phyloP scores from a whole-genome alignment of 2,329 filamentous ascomycete genomes.

The Arthroderma sp. region DNA sequence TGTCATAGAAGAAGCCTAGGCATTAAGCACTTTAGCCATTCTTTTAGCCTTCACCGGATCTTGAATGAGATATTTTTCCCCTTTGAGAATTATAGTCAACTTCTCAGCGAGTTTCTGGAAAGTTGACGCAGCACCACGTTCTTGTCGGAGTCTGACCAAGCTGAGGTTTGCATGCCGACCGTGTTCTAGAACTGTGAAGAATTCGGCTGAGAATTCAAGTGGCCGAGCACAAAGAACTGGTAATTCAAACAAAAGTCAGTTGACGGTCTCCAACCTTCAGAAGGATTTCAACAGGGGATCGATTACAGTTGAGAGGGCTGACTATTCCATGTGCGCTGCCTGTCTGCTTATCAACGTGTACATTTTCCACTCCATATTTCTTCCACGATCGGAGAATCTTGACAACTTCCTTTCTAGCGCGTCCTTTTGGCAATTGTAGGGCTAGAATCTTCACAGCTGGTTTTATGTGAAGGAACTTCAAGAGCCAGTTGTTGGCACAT shows the following conservation, averaged over 20 bases:
- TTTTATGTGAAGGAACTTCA: slow-evolving; percentile 78
- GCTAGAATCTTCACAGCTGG: slow-evolving; percentile 65
- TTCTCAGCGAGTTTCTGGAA: slow-evolving; percentile 74
- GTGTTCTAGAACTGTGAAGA: slow-evolving; percentile 82
- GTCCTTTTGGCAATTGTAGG: slow-evolving; percentile 57
- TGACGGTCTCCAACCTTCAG: too few relatives aligned
- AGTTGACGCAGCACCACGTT: slow-evolving; percentile 79
- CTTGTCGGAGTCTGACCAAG: slow-evolving; percentile 76
- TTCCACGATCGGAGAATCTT: slow-evolving; percentile 67
- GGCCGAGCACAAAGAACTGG: slow-evolving; percentile 69
- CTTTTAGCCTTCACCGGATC: slow-evolving; percentile 55
- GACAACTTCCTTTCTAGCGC: slow-evolving; percentile 63
- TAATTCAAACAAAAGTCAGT: too few relatives aligned
- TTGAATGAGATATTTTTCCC: slow-evolving; percentile 53
- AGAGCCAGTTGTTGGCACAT: slow-evolving; percentile 69
- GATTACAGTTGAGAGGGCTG: slow-evolving; percentile 60
- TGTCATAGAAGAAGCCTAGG: not conserved
- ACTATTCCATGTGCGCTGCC: slow-evolving; percentile 72
- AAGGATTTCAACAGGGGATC: not conserved
- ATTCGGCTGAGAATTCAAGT: slow-evolving; percentile 74
- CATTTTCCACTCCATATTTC: slow-evolving; percentile 64
- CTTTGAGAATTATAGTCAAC: slow-evolving; percentile 54
- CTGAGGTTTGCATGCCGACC: slow-evolving; percentile 63
- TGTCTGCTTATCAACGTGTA: slow-evolving; percentile 64
- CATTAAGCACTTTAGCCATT: slow-evolving; percentile 39